A percentile compares a stretch with the other conserved stretches of the same genome.
These are phyloP conservation scores for Fusarium sp. DNA, from an alignment of 2,329 filamentous ascomycete genomes.

Conservation along the genomic window DNA sequence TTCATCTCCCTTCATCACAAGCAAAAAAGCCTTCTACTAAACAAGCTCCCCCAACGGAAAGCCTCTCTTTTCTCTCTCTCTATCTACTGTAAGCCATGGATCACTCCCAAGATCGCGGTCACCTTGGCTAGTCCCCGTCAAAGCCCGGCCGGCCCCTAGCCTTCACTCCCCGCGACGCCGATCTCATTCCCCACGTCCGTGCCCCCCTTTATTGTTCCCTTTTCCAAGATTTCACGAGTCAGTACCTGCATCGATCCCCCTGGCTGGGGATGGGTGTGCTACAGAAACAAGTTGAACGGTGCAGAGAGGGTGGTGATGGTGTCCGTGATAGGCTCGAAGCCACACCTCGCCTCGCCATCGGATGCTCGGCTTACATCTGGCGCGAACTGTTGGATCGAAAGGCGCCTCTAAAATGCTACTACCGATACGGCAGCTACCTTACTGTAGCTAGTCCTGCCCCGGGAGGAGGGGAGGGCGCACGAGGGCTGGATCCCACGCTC, in stretches of 20 bases:
- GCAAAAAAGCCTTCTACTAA: background rate
- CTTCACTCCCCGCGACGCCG: constrained; percentile 4
- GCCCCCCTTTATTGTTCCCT: background rate
- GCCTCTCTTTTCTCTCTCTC: background rate
- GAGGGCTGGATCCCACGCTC: background rate
- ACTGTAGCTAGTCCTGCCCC: background rate
- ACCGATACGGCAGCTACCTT: background rate
- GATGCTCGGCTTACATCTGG: background rate
- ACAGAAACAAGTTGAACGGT: background rate
- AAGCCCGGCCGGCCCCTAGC: constrained; percentile 4
- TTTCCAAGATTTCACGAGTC: constrained; percentile 12
- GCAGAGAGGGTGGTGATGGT: background rate
- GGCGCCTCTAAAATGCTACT: background rate
- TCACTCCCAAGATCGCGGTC: constrained; percentile 1
- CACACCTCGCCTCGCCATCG: background rate
- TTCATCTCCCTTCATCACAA: constrained; percentile 4
- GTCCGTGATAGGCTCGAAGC: constrained; percentile 4
- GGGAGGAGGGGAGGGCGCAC: background rate
- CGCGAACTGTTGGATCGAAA: background rate
- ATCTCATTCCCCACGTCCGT: constrained; percentile 14
- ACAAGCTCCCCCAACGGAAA: background rate
- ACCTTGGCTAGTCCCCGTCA: background rate
- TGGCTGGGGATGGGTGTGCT: background rate
- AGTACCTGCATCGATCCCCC: constrained; percentile 8
- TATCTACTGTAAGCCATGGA: background rate